These are phyloP conservation scores for Trametes maxima DNA, from an alignment of 768 basidiomycete species.

Conservation along the genomic window DNA sequence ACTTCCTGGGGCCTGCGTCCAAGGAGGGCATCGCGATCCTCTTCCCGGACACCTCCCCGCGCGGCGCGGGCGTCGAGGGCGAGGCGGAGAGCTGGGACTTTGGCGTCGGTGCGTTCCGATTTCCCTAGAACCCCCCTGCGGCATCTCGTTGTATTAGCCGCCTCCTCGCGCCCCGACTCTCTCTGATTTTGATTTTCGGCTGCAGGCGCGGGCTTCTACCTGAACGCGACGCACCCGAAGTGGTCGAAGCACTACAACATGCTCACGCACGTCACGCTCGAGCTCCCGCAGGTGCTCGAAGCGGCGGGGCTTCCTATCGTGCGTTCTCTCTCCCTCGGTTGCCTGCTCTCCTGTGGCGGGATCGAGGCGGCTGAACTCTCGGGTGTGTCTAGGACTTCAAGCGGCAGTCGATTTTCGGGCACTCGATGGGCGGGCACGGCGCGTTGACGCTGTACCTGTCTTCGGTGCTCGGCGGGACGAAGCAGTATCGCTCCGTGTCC, in stretches of 20 bases:
- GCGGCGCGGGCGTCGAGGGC: constrained; percentile 84
- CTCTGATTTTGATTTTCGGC: not conserved
- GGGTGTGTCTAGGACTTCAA: constrained; percentile 65
- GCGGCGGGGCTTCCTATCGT: constrained; percentile 79
- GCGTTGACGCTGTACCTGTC: constrained; percentile 89
- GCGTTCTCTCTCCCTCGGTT: constrained; percentile 31
- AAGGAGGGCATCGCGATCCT: constrained; percentile 86
- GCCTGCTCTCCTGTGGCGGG: not conserved
- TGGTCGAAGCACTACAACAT: constrained; percentile 84
- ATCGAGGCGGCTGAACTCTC: not conserved
- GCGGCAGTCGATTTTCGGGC: constrained; percentile 89
- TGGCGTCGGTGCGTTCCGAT: constrained; percentile 66
- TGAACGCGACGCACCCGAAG: constrained; percentile 82
- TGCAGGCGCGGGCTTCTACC: constrained; percentile 87
- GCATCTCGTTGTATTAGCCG: not conserved
- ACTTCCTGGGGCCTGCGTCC: constrained; percentile 84
- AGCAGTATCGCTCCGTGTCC: constrained; percentile 82
- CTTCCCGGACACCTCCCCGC: constrained; percentile 94
- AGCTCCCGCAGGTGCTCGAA: constrained; percentile 80
- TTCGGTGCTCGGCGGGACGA: constrained; percentile 46
- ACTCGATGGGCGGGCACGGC: constrained; percentile 98
- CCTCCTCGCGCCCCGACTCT: not conserved
- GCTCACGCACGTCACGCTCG: constrained; percentile 81
- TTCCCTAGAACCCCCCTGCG: not conserved
- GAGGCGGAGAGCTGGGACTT: constrained; percentile 89